Evolutionary conservation across 805 yeast species (phyloP).

Genomic region (Ogataea trehalophila): DNA sequence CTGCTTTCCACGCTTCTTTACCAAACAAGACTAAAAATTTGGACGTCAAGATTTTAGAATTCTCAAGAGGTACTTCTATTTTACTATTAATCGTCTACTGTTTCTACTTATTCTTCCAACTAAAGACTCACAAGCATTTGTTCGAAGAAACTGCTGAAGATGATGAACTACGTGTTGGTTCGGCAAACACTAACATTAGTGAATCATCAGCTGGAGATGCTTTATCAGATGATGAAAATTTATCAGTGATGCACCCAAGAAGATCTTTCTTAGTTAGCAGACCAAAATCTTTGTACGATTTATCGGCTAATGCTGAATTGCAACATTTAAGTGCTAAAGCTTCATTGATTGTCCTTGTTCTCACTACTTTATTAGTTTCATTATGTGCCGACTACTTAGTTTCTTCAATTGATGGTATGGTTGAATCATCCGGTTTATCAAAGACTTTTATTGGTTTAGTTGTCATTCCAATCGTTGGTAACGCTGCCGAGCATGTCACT

Average conservation of each 20-base stretch:
- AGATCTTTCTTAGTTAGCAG: constrained; percentile 25
- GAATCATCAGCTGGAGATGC: constrained; percentile 3
- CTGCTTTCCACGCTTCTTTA: constrained; percentile 86
- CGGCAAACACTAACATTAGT: not conserved
- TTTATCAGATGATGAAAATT: not conserved
- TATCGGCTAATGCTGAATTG: constrained; percentile 17
- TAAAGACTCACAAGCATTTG: constrained; percentile 74
- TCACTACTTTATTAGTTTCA: constrained; percentile 76
- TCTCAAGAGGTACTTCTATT: constrained; percentile 83
- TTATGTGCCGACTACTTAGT: constrained; percentile 91
- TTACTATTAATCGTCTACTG: constrained; percentile 73
- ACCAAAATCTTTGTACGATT: constrained; percentile 27
- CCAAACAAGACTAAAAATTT: constrained; percentile 33
- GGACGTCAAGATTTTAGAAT: constrained; percentile 48
- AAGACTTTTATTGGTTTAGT: constrained; percentile 94
- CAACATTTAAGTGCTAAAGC: constrained; percentile 48
- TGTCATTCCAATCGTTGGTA: constrained; percentile 94
- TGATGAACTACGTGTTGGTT: constrained; percentile 18
- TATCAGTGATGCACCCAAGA: constrained; percentile 13
- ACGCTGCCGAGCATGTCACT: constrained; percentile 98
- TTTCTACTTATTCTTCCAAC: constrained; percentile 79
- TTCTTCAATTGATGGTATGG: constrained; percentile 88
- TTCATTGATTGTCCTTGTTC: constrained; percentile 50
- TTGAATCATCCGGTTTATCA: constrained; percentile 76
- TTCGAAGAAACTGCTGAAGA: constrained; percentile 53